Percentiles rank a stretch among this genome's conserved stretches.
Conservation (phyloP, 140 eudicot genomes). For the Erigeron philadelphicus region DNA sequence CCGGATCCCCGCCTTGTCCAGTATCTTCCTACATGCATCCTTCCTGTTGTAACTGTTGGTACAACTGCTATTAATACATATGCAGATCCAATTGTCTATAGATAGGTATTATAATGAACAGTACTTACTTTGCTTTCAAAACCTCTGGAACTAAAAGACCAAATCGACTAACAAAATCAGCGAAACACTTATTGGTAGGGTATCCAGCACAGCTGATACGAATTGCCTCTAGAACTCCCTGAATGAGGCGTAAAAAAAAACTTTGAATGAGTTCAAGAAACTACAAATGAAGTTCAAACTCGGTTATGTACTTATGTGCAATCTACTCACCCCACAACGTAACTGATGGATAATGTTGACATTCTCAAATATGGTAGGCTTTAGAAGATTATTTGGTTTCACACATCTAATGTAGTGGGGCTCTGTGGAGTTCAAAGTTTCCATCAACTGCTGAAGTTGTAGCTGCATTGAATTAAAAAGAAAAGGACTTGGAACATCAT, state of each 20-base stretch:
- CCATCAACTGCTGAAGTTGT: conserved; percentile 93
- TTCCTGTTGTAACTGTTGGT: conserved; percentile 60
- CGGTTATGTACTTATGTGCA: not conserved
- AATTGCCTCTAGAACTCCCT: conserved; percentile 99
- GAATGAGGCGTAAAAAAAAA: conserved; percentile 20
- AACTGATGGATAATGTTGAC: conserved; percentile 83
- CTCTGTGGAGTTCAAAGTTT: conserved; percentile 82
- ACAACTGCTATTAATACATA: conserved; percentile 17
- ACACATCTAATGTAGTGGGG: conserved; percentile 98
- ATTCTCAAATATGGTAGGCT: conserved; percentile 88
- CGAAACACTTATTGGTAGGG: conserved; percentile 77
- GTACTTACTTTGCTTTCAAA: conserved; percentile 65
- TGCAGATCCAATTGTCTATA: conserved; percentile 23
- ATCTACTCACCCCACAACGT: conserved; percentile 93
- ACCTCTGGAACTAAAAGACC: conserved; percentile 83
- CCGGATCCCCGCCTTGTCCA: conserved; percentile 45
- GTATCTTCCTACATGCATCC: conserved; percentile 66
- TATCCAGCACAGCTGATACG: conserved; percentile 98
- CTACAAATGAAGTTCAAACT: not conserved
- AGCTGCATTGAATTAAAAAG: conserved; percentile 41
- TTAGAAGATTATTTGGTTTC: conserved; percentile 87
- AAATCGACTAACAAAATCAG: conserved; percentile 76
- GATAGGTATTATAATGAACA: not conserved
- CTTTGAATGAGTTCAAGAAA: conserved; percentile 9
- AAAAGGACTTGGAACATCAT: conserved; percentile 14